Base-by-base conservation (phyloP, 805 yeast species). In the Candida coquimbonensis region DNA sequence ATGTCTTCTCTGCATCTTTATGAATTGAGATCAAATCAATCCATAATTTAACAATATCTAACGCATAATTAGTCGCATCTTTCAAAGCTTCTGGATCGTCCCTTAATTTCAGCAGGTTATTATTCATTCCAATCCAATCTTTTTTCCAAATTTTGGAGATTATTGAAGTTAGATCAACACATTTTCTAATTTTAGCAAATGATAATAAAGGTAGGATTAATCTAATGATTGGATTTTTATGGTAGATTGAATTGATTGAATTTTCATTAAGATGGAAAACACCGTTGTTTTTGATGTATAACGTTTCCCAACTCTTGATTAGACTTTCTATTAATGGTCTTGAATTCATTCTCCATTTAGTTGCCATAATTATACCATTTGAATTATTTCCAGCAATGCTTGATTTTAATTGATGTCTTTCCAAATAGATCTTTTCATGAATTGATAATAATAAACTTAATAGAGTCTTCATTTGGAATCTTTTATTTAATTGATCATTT, bases 121-220 rank as follows among this genome's bases (percentile, higher is more conserved):
- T 52, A 53, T 80, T 81, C 88, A 85, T 81, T 0, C 72, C 76
- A 14, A 60, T 67, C 87, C 89, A 84, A 61, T 85, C 82, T 54
- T 82, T 78, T 44, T 66, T 58, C 75, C 88, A 78, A 6, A 83
- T 78, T 38, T 72, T 71, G 45, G 73, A 70, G 58, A 84, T 68
- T 7, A 83, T 72, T 4, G 85, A 81, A 0, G 87, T 75, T 40
- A 83, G 57, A 55, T 78, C 72, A 31, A 83, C 65, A 56, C 83
- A 75, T 49, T 81, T 71, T 50, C 86, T 71, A 40, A 85, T 81
- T 56, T 80, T 81, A 17, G 87, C 83, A 57, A 83, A 77, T 21
- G 78, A 73, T 42, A 79, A 70, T 52, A 85, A 61, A 5, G 93
- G 91, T 46, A 85, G 63, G 21, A 83, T 77, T 52, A 85, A 62